Percentiles rank a stretch among this genome's conserved stretches.
phyloP scores from a whole-genome alignment of 306 rosid genomes.

The Betula pendula region DNA sequence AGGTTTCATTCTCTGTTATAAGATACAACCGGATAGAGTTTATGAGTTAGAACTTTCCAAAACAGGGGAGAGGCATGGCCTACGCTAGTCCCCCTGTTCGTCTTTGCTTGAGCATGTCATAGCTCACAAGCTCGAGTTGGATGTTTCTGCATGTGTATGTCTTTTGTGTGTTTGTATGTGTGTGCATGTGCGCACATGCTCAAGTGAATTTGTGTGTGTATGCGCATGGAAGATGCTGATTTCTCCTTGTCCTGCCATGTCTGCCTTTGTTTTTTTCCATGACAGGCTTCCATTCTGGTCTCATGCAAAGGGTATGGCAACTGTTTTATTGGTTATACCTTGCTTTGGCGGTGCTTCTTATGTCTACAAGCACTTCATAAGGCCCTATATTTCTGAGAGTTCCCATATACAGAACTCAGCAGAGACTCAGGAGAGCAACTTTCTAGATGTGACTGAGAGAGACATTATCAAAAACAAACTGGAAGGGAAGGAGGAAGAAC shows the following conservation, averaged over 20 bases:
- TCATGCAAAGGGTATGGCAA: conserved; percentile 46
- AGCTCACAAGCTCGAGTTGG: neutral
- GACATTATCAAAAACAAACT: conserved; percentile 25
- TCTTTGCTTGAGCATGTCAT: neutral
- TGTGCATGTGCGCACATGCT: no score
- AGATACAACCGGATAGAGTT: no score
- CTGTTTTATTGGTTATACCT: conserved; percentile 49
- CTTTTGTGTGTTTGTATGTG: conserved; percentile 2
- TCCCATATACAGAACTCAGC: conserved; percentile 12
- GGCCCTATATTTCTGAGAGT: conserved; percentile 27
- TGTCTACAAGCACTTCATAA: conserved; percentile 38
- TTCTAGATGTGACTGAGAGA: conserved; percentile 27
- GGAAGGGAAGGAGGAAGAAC: conserved; percentile 30
- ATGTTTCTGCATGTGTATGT: no score
- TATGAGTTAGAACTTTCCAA: no score
- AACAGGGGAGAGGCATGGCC: no score
- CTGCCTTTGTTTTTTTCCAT: conserved; percentile 17
- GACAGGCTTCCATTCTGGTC: conserved; percentile 65
- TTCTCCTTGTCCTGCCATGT: conserved; percentile 10
- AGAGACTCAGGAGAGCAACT: conserved; percentile 1
- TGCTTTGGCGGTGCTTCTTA: conserved; percentile 49
- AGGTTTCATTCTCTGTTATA: no score
- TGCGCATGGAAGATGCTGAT: neutral
- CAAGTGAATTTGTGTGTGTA: no score
- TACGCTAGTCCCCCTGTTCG: no score